A percentile compares a stretch with the other conserved stretches of the same genome.
phyloP scores from a whole-genome alignment of 257 asterid species.

The Salvia splendens region DNA sequence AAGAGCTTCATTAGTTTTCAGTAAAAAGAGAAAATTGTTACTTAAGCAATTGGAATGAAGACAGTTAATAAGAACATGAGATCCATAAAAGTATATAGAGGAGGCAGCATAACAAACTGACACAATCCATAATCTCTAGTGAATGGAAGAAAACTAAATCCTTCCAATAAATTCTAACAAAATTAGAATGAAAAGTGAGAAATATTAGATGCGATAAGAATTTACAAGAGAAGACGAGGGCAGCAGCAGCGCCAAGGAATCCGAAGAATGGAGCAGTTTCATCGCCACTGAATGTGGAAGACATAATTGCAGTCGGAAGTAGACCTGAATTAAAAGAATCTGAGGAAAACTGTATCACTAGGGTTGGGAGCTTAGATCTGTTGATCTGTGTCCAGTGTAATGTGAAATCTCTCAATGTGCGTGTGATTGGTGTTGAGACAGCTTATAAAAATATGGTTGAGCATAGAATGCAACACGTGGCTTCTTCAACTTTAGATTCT shows the following conservation, averaged over 20 bases:
- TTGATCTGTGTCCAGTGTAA: constrained; percentile 15
- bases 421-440: constrained; percentile 26
- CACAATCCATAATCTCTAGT: neutral
- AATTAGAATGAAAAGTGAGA: neutral
- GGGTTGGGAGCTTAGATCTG: constrained; percentile 40
- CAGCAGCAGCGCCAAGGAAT: constrained; percentile 70
- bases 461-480: too few species aligned
- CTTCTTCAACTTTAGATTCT: too few species aligned
- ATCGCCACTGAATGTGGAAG: constrained; percentile 66
- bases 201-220: neutral
- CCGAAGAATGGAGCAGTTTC: constrained; percentile 78
- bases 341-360: neutral
- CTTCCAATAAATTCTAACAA: neutral
- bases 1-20: neutral
- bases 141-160: neutral
- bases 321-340: constrained; percentile 8
- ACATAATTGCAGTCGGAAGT: constrained; percentile 37
- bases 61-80: too few species aligned
- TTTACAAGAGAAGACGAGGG: constrained; percentile 67
- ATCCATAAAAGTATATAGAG: too few species aligned
- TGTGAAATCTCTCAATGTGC: too few species aligned
- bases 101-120: constrained; percentile 34
- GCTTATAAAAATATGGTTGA: too few species aligned
- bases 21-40: too few species aligned
- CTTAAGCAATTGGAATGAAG: neutral